phyloP scores from a whole-genome alignment of 2,329 filamentous ascomycete genomes.

The Cytospora schulzeri region DNA sequence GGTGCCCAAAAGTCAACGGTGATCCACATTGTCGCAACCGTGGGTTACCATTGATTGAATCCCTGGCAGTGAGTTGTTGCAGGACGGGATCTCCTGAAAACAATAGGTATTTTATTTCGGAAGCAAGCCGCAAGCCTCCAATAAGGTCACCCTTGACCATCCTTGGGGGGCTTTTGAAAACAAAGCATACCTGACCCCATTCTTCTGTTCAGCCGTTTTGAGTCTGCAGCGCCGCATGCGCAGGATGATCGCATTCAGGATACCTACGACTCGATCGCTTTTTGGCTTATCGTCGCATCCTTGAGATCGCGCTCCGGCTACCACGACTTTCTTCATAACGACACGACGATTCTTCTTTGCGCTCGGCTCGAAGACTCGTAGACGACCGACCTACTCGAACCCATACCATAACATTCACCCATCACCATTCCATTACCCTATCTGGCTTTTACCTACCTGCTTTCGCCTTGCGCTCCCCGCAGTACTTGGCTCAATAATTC shows the following conservation, averaged over 20 bases:
- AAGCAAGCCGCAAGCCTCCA: conserved; percentile 13
- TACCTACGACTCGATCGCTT: conserved; percentile 23
- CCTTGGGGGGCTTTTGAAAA: not conserved
- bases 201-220: not conserved
- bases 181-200: conserved; percentile 2
- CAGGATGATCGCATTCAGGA: conserved; percentile 26
- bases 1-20: conserved; percentile 9
- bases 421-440: not conserved
- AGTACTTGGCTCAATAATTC: conserved; percentile 2
- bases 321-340: not conserved
- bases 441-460: not conserved
- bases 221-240: conserved; percentile 24
- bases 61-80: conserved; percentile 3
- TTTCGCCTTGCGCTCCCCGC: conserved; percentile 5
- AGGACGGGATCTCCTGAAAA: conserved; percentile 22
- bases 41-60: not conserved
- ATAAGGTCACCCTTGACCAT: conserved; percentile 17
- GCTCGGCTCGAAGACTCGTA: not conserved
- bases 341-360: conserved; percentile 11
- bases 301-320: conserved; percentile 16
- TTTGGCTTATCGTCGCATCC: conserved; percentile 14
- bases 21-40: conserved; percentile 23
- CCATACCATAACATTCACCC: not conserved
- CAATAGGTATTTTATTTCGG: not conserved
- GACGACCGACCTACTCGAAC: conserved; percentile 5